Evolutionary conservation across 331 rosid genomes (phyloP).

Genomic region (Dryas integrifolia): DNA sequence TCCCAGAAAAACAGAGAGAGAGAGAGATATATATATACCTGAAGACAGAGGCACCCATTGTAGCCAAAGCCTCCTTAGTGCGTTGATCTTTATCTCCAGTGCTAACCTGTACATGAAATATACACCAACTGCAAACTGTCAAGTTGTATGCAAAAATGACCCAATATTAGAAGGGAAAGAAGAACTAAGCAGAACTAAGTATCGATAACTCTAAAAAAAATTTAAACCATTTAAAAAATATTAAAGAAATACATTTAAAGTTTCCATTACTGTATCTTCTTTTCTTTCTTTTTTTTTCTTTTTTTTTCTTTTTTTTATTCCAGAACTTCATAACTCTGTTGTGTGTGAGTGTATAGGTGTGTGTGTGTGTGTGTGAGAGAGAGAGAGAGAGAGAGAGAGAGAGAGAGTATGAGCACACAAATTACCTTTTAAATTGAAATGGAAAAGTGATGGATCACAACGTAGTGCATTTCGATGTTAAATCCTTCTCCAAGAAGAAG

Average conservation of each 20-base stretch:
- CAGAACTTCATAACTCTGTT: no score
- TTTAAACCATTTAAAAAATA: no score
- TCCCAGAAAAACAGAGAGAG: no score
- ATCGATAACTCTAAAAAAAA: no score
- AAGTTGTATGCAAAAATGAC: no score
- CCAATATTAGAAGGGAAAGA: neutral
- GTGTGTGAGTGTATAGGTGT: no score
- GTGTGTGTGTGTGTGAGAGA: no score
- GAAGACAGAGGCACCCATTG: constrained; percentile 98
- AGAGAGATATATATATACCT: constrained; percentile 41
- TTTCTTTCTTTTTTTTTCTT: neutral
- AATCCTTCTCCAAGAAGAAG: neutral
- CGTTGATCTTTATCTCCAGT: constrained; percentile 80
- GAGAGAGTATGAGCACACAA: no score
- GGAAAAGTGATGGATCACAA: neutral
- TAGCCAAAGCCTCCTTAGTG: constrained; percentile 74
- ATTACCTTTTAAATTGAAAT: neutral
- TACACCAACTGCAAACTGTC: neutral
- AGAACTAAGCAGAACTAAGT: no score
- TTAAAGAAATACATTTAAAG: no score
- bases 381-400: no score
- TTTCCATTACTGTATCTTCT: no score
- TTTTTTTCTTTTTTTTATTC: neutral
- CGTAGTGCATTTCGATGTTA: neutral
- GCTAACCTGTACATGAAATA: constrained; percentile 55